These are phyloP conservation scores for Pisolithus microcarpus DNA, from an alignment of 768 basidiomycete genomes.

Conservation along the genomic window DNA sequence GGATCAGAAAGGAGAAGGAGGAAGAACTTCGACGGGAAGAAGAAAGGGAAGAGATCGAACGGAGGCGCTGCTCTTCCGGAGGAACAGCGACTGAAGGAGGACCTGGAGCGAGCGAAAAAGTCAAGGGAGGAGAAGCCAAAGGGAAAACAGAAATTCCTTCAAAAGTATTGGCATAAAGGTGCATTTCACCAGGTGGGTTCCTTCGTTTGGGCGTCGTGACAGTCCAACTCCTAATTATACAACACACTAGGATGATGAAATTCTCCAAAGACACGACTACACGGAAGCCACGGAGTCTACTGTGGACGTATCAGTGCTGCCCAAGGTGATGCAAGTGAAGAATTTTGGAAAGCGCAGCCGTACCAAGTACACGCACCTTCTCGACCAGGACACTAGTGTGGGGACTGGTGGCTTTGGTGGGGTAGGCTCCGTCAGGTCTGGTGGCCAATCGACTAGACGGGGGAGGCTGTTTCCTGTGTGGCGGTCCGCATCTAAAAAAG, in stretches of 20 bases:
- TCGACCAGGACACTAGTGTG: constrained; percentile 87
- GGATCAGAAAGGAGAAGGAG: constrained; percentile 93
- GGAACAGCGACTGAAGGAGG: constrained; percentile 86
- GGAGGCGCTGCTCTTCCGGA: constrained; percentile 89
- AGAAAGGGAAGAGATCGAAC: constrained; percentile 87
- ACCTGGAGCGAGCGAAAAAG: constrained; percentile 79
- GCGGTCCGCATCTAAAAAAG: constrained; percentile 89
- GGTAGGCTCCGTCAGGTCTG: constrained; percentile 42
- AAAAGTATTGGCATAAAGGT: constrained; percentile 99
- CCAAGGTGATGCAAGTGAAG: constrained; percentile 94
- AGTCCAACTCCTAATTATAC: constrained; percentile 8
- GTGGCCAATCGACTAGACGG: constrained; percentile 48
- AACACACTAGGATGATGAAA: constrained; percentile 67
- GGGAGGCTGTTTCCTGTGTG: constrained; percentile 87
- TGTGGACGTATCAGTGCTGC: constrained; percentile 80
- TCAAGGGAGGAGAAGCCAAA: constrained; percentile 83
- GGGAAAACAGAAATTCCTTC: constrained; percentile 86
- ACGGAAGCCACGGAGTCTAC: constrained; percentile 87
- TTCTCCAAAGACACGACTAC: constrained; percentile 76
- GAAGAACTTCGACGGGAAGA: constrained; percentile 72
- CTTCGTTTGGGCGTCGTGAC: constrained; percentile 2
- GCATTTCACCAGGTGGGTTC: constrained; percentile 87
- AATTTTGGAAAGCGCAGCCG: constrained; percentile 90
- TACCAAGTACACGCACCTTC: constrained; percentile 93
- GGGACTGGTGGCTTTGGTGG: constrained; percentile 61